Base-by-base conservation (phyloP, 306 rosid genomes). In the Aeschynomene evenia region DNA sequence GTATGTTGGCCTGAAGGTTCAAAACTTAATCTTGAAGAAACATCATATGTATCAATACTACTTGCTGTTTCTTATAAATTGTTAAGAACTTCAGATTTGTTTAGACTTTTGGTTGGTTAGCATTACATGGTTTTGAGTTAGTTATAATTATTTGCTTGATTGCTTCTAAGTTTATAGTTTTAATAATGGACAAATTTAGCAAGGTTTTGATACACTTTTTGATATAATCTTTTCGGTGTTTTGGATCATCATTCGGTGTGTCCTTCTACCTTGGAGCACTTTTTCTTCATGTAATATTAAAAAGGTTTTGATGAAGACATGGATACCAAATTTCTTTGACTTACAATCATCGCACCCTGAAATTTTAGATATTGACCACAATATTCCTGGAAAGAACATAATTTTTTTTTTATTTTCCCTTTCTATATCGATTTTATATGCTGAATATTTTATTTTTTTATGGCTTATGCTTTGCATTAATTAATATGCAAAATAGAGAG, bases 321-420 rank as follows among this genome's bases (percentile, higher is more conserved):
- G 66, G 36, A 77, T 70, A 29, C 65, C 53, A 70, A 63, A 11
- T 61, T 51, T 52, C 7, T 70, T 40, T 57, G 63, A 45, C 45
- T 33, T 33, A 33, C 1, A 33, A 50, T 68, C 59, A 18, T 33
- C 50, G 45, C 45, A 4, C 57, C 66, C 73, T 20, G 22, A 40
- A 26, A 57, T 28, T 14, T 48, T 43, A 29, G 33, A 28, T 39
- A 18, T 59, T 42, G 28, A 8, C 46, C 39, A 21, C 34, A 52
- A 22, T 66, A 1, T 63, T 12, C 33, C n/a, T 57, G 34, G 10
- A n/a, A 67, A 70, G 66, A 76, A 21, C 33, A 60, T 53, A 42
- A 45, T 49, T 21, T 9, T 71, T 21, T 9, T 71, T 18, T 40
- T 43, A 50, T 26, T 55, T 12, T 6, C 43, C 29, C 36, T 26